These are phyloP conservation scores for Lachancea nothofagi DNA, from an alignment of 805 yeast species.

Conservation along the genomic window DNA sequence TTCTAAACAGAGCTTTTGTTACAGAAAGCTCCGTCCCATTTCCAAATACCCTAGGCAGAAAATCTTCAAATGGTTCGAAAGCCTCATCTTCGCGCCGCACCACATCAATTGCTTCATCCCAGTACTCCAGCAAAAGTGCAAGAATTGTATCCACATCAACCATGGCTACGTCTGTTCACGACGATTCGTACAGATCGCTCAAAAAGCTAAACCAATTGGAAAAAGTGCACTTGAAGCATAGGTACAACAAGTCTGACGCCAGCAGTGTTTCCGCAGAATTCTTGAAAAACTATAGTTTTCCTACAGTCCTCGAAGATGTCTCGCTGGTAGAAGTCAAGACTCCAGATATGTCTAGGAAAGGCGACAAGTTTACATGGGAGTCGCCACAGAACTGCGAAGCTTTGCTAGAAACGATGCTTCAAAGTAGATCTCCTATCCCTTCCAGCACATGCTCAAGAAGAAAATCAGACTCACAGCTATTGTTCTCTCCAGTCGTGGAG, in stretches of 20 bases:
- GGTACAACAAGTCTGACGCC: constrained; percentile 15
- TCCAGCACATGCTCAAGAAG: constrained; percentile 9
- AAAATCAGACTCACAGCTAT: constrained; percentile 19
- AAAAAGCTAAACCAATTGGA: constrained; percentile 17
- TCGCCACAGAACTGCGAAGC: constrained; percentile 9
- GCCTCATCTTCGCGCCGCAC: constrained; percentile 5
- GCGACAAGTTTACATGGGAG: constrained; percentile 14
- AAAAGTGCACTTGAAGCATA: constrained; percentile 15
- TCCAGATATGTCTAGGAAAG: constrained; percentile 10
- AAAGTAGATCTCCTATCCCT: constrained; percentile 1
- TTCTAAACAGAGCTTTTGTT: constrained; percentile 12
- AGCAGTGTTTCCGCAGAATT: constrained; percentile 25
- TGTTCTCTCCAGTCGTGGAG: constrained; percentile 24
- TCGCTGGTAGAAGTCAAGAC: constrained; percentile 13
- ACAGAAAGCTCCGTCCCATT: constrained; percentile 8
- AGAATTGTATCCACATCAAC: constrained; percentile 29
- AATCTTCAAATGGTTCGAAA: constrained; percentile 3
- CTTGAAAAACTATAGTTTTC: constrained; percentile 26
- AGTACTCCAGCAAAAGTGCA: constrained; percentile 6
- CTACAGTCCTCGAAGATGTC: constrained; percentile 26
- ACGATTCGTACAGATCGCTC: constrained; percentile 14
- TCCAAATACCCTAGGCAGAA: background rate
- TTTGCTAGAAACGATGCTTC: constrained; percentile 12
- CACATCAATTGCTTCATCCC: constrained; percentile 7
- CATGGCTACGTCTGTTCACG: constrained; percentile 25